Conservation (phyloP, 1,139 yeast genomes). For the Kodamaea plutei region DNA sequence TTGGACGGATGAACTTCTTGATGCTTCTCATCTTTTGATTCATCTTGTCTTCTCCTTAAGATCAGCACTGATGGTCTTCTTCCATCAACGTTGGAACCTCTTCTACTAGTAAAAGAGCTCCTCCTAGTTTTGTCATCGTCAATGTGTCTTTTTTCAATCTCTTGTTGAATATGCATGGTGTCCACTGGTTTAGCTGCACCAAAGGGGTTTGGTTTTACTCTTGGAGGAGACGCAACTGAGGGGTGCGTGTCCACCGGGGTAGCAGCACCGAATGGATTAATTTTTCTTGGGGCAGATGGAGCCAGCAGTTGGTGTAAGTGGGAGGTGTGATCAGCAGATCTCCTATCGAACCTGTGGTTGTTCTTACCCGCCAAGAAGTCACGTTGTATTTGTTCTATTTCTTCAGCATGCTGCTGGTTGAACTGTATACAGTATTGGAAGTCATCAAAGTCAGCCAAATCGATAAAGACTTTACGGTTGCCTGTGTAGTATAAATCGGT, state of each 20-base stretch:
- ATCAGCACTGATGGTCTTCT: slow-evolving; percentile 20
- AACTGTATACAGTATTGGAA: slow-evolving; percentile 43
- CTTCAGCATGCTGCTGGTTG: slow-evolving; percentile 32
- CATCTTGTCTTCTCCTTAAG: slow-evolving; percentile 11
- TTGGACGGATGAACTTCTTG: not conserved
- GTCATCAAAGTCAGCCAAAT: slow-evolving; percentile 46
- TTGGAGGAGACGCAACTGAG: slow-evolving; percentile 9
- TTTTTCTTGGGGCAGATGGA: too few relatives aligned
- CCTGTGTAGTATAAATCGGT: slow-evolving; percentile 40
- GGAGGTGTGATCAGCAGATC: not conserved
- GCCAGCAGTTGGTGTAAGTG: not conserved
- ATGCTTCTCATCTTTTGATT: slow-evolving; percentile 4
- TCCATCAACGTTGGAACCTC: slow-evolving; percentile 13
- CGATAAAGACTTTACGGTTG: slow-evolving; percentile 39
- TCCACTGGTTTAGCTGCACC: slow-evolving; percentile 48
- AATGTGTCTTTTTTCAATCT: slow-evolving; percentile 40
- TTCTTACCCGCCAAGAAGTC: slow-evolving; percentile 27
- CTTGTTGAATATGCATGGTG: slow-evolving; percentile 36
- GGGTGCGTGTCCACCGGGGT: slow-evolving; percentile 37
- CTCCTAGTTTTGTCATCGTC: slow-evolving; percentile 13
- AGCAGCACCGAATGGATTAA: slow-evolving; percentile 46
- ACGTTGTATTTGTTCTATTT: slow-evolving; percentile 28
- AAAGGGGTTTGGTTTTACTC: slow-evolving; percentile 40
- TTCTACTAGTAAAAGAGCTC: slow-evolving; percentile 6
- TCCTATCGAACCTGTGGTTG: slow-evolving; percentile 12